A percentile compares a stretch with the other conserved stretches of the same genome.
Conservation (phyloP, 31 red algal species). For the Endocladia muricata region DNA sequence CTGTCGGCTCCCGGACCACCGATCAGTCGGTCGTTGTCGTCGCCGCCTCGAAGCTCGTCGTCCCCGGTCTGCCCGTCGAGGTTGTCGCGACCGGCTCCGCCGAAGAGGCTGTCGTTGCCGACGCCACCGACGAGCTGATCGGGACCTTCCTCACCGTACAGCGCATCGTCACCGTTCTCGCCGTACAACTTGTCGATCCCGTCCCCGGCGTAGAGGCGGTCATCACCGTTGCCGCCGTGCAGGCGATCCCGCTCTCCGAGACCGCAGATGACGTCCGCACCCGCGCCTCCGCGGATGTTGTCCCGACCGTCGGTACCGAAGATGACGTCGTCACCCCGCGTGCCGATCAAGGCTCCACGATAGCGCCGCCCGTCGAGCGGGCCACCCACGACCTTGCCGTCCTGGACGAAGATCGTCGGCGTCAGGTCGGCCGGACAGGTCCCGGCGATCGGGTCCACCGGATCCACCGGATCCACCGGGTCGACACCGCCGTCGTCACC, state of each 20-base stretch:
- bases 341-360: not conserved
- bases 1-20: not conserved
- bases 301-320: not conserved
- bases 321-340: constrained; percentile 6
- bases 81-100: not conserved
- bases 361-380: not conserved
- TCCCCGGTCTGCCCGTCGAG: not conserved
- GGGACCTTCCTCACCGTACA: not conserved
- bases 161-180: not conserved
- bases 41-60: constrained; percentile 1
- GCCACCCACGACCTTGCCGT: constrained; percentile 2
- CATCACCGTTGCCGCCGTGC: not conserved
- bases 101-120: not conserved
- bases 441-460: no score
- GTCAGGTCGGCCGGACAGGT: no score
- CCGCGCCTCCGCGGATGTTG: not conserved
- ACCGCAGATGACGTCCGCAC: not conserved
- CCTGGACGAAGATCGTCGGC: not conserved
- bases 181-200: not conserved
- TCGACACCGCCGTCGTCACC: no score
- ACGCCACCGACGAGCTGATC: not conserved
- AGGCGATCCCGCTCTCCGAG: not conserved
- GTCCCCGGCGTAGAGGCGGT: not conserved
- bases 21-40: not conserved
- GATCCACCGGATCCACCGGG: no score